Conservation (phyloP, 1,284 basidiomycete genomes). For the Sphaerobolus stellatus region DNA sequence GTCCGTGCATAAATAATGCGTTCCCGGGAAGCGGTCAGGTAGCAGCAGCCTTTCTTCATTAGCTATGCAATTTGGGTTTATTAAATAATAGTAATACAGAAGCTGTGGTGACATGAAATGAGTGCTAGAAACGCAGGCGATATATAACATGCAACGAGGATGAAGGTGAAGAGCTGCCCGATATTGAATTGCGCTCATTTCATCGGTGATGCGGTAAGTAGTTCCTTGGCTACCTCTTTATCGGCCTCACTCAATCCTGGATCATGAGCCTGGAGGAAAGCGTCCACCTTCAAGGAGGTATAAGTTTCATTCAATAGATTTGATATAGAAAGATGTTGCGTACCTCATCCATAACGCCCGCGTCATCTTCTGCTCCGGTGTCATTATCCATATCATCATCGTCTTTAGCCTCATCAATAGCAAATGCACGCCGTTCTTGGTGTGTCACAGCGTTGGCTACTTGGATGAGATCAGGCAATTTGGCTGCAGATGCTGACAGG, state of each 20-base stretch:
- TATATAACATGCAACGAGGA: too few species aligned
- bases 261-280: slow-evolving; percentile 89
- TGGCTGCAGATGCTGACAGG: slow-evolving; percentile 32
- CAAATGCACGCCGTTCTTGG: slow-evolving; percentile 91
- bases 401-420: slow-evolving; percentile 88
- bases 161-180: too few species aligned
- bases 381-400: slow-evolving; percentile 70
- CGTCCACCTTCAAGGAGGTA: slow-evolving; percentile 62
- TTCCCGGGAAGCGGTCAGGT: too few species aligned
- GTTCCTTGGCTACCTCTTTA: slow-evolving; percentile 69
- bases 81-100: too few species aligned
- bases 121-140: too few species aligned
- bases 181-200: too few species aligned
- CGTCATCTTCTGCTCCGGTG: slow-evolving; percentile 44
- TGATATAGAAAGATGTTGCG: slow-evolving; percentile 17
- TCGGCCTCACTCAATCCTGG: slow-evolving; percentile 83
- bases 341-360: slow-evolving; percentile 82
- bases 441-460: slow-evolving; percentile 79
- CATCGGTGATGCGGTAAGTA: slow-evolving; percentile 16
- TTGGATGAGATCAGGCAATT: slow-evolving; percentile 53
- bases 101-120: too few species aligned
- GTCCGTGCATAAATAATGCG: too few species aligned
- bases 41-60: too few species aligned
- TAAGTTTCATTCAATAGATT: background rate
- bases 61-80: too few species aligned